Base-by-base conservation (phyloP, 208 protist genomes). In the Crithidia fasciculata region DNA sequence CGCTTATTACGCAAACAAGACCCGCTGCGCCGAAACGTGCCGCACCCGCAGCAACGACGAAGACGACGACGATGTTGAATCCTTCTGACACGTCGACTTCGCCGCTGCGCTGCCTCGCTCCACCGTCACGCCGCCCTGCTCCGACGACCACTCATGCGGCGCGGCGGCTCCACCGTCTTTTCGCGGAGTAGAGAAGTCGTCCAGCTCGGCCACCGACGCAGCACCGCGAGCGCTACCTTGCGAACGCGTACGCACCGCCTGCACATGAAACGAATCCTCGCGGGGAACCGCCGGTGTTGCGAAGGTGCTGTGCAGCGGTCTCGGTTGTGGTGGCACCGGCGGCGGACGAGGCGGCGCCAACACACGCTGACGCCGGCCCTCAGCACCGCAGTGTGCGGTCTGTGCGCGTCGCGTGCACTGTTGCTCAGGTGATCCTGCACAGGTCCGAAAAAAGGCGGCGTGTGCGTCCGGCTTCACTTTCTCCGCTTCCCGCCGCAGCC, bases 61-160 rank as follows among this genome's bases (percentile, higher is more conserved):
- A n/a, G n/a, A n/a, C 28, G 28, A 28, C 28, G 28, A 28, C 28
- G 28, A 28, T 28, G 28, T 28, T 28, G 28, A 0, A 28, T 28
- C 28, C 28, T 28, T 28, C 28, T 28, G 28, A 28, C 28, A 28
- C 28, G 28, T 28, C 28, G 28, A 28, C 28, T 28, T 28, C 28
- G 28, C 28, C 28, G 28, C 28, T 28, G 47, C 65, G 41, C 41
- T 70, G 41, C 65, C 61, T 13, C 41, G 37, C 1, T 70, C 53
- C 40, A 61, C 41, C 2, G 65, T 70, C 7, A 53, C 52, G 9
- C 65, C 65, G 16, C 65, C 52, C n/a, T 43, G 43, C 65, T 70
- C 65, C 5, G 41, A 50, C 2, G 65, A 53, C 65, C 65, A 70
- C 65, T 60, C 65, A 0, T 61, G 65, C 37, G 61, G 36, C 0